Percentiles rank a stretch among this genome's conserved stretches.
These are phyloP conservation scores for Paxillus rubicundulus DNA, from an alignment of 768 basidiomycete genomes.

Conservation along the genomic window DNA sequence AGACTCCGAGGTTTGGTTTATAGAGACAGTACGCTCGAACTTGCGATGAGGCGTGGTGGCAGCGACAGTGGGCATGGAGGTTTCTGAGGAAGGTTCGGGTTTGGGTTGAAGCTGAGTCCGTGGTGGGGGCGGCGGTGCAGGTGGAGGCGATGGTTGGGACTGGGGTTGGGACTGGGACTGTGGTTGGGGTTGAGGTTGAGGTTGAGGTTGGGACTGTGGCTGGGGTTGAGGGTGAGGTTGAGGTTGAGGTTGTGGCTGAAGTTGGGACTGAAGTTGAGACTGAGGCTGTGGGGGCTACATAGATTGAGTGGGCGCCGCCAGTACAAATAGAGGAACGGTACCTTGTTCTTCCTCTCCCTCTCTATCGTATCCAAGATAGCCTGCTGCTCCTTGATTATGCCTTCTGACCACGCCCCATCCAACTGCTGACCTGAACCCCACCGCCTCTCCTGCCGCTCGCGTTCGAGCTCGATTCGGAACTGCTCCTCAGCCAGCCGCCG, in stretches of 20 bases:
- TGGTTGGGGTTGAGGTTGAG: neutral
- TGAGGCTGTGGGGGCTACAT: neutral
- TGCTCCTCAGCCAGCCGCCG: slow-evolving; percentile 45
- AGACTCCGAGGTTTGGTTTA: slow-evolving; percentile 17
- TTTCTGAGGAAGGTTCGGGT: slow-evolving; percentile 9
- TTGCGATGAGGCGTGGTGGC: slow-evolving; percentile 14
- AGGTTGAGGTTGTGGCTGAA: neutral
- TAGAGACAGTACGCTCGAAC: slow-evolving; percentile 14
- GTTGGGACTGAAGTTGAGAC: neutral
- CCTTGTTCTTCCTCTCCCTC: slow-evolving; percentile 31
- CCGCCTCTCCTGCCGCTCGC: slow-evolving; percentile 49
- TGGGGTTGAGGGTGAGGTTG: neutral
- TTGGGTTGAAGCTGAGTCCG: neutral
- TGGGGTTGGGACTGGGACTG: neutral
- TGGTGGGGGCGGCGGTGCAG: neutral
- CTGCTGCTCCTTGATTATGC: slow-evolving; percentile 37
- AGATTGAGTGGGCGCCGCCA: slow-evolving; percentile 7
- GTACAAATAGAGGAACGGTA: neutral
- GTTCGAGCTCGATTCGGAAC: slow-evolving; percentile 42
- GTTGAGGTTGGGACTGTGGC: neutral
- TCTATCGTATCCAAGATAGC: slow-evolving; percentile 50
- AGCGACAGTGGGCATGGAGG: neutral
- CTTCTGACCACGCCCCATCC: slow-evolving; percentile 34
- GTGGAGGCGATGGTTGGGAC: neutral
- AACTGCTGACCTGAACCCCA: slow-evolving; percentile 43